These are phyloP conservation scores for Pythium periplocum DNA, from an alignment of 352 stramenopile genomes.

Conservation along the genomic window DNA sequence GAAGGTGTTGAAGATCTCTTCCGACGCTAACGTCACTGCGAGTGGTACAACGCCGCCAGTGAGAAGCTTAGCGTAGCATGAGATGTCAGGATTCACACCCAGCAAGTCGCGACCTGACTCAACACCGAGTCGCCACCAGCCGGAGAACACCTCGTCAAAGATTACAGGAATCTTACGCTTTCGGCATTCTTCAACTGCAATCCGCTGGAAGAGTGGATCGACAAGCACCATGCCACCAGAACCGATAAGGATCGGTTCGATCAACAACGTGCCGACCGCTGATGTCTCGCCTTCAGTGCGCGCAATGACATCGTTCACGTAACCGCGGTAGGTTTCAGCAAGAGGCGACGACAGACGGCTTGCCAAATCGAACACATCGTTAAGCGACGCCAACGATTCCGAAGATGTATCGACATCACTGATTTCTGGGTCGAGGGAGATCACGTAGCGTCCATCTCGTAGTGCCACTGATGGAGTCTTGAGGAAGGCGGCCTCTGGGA, in stretches of 20 bases:
- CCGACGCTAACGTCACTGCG: constrained; percentile 79
- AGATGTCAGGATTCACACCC: constrained; percentile 83
- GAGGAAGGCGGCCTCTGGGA: constrained; percentile 74
- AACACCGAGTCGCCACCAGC: constrained; percentile 88
- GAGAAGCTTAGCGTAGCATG: constrained; percentile 90
- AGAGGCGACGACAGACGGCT: constrained; percentile 28
- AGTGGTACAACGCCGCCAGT: constrained; percentile 87
- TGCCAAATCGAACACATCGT: constrained; percentile 47
- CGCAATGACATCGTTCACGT: constrained; percentile 55
- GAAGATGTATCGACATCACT: constrained; percentile 14
- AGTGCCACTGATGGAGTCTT: constrained; percentile 72
- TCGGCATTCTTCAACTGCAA: constrained; percentile 77
- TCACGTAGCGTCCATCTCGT: constrained; percentile 48
- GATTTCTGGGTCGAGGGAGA: constrained; percentile 51
- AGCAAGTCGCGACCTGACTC: constrained; percentile 82
- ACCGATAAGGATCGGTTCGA: constrained; percentile 90
- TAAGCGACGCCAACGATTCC: constrained; percentile 38
- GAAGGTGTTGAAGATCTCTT: constrained; percentile 89
- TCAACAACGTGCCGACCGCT: constrained; percentile 65
- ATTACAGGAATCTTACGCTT: constrained; percentile 83
- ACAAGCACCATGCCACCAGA: constrained; percentile 88
- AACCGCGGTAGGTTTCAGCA: constrained; percentile 51
- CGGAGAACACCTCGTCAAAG: constrained; percentile 91
- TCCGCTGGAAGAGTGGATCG: constrained; percentile 89
- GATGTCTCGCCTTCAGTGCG: constrained; percentile 18